These are phyloP conservation scores for Begonia loranthoides DNA, from an alignment of 306 rosid genomes.

Conservation along the genomic window DNA sequence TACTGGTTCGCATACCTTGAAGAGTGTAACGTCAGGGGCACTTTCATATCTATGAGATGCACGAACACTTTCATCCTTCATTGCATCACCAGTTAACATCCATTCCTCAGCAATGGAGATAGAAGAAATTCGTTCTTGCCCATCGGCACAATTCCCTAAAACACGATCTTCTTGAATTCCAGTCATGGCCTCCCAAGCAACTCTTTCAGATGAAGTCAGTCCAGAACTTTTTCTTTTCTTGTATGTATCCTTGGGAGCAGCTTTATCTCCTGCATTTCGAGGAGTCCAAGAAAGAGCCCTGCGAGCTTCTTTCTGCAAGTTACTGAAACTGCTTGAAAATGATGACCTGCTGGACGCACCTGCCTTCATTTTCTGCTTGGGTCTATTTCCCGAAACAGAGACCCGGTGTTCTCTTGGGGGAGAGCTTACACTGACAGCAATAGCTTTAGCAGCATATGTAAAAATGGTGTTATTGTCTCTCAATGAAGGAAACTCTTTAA, in stretches of 20 bases:
- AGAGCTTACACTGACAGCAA: conserved; percentile 62
- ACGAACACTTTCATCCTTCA: conserved; percentile 66
- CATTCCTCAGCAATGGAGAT: conserved; percentile 87
- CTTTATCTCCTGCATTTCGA: conserved; percentile 54
- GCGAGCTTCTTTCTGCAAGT: conserved; percentile 93
- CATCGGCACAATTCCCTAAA: conserved; percentile 64
- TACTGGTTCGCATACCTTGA: conserved; percentile 50
- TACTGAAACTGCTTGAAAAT: conserved; percentile 73
- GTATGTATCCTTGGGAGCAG: conserved; percentile 70
- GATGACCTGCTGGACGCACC: conserved; percentile 58
- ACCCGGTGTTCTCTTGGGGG: conserved; percentile 87
- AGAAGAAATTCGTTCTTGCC: conserved; percentile 87
- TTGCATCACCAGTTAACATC: conserved; percentile 82
- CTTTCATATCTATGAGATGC: conserved; percentile 86
- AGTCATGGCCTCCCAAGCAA: conserved; percentile 97
- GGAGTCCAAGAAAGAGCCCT: conserved; percentile 98
- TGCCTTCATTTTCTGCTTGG: conserved; percentile 61
- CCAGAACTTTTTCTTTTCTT: conserved; percentile 97
- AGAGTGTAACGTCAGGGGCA: conserved; percentile 84
- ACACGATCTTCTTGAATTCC: conserved; percentile 89
- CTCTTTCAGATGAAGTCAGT: conserved; percentile 77
- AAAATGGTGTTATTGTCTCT: conserved; percentile 64
- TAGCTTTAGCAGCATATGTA: conserved; percentile 74
- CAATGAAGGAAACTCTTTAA: conserved; percentile 81
- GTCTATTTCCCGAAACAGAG: conserved; percentile 65